These are phyloP conservation scores for Hypoxylon sp. DNA, from an alignment of 2,329 filamentous ascomycete species.

Conservation along the genomic window DNA sequence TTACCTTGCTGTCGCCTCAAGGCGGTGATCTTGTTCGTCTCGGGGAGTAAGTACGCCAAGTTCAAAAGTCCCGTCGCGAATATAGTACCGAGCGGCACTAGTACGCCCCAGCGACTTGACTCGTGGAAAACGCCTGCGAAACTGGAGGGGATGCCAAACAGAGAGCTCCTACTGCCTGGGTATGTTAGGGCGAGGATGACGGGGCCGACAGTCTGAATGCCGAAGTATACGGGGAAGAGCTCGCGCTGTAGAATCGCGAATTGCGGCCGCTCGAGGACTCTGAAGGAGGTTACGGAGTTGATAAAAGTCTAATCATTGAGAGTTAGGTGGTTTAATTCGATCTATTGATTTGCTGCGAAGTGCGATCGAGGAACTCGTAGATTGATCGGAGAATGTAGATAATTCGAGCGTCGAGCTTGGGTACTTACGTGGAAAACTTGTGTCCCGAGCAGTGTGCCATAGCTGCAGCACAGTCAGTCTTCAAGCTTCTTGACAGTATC, in stretches of 20 bases:
- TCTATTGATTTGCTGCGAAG: conserved; percentile 1
- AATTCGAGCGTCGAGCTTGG: conserved; percentile 2
- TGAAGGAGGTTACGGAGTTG: conserved; percentile 81
- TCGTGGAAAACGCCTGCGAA: conserved; percentile 71
- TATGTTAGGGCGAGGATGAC: conserved; percentile 83
- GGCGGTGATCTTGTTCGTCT: conserved; percentile 80
- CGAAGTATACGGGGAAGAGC: conserved; percentile 91
- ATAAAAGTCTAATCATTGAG: conserved; percentile 76
- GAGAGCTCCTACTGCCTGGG: conserved; percentile 68
- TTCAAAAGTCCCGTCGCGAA: conserved; percentile 81
- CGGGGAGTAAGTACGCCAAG: conserved; percentile 78
- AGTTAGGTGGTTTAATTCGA: conserved; percentile 23
- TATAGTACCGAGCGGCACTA: conserved; percentile 78
- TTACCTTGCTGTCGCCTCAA: conserved; percentile 84
- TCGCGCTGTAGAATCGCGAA: conserved; percentile 86
- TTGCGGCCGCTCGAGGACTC: conserved; percentile 80
- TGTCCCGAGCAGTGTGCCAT: conserved; percentile 88
- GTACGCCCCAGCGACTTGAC: conserved; percentile 73
- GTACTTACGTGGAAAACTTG: conserved; percentile 83
- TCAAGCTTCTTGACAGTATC: not conserved
- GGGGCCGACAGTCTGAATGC: conserved; percentile 83
- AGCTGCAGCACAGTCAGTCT: conserved; percentile 65
- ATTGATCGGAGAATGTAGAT: not conserved
- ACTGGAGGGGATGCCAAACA: conserved; percentile 59
- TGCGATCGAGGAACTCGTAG: conserved; percentile 16